These are phyloP conservation scores for Syzygium aromaticum DNA, from an alignment of 345 rosid species.

Conservation along the genomic window DNA sequence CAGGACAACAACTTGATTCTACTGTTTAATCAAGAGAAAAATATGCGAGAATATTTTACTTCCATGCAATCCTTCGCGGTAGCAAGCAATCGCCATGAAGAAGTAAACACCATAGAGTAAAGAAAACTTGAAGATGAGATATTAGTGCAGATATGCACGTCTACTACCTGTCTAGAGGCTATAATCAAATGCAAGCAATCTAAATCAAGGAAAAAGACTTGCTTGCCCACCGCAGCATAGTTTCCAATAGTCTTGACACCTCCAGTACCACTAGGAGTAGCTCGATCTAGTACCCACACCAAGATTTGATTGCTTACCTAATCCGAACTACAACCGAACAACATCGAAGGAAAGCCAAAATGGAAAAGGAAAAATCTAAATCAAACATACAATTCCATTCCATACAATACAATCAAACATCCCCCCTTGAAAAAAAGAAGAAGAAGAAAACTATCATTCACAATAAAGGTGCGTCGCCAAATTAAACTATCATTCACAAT, in stretches of 20 bases:
- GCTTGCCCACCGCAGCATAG: constrained; percentile 66
- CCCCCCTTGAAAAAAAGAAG: too few relatives aligned
- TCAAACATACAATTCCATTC: too few relatives aligned
- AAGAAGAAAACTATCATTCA: too few relatives aligned
- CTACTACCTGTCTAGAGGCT: neutral
- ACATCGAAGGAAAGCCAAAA: too few relatives aligned
- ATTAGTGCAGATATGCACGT: neutral
- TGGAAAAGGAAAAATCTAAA: too few relatives aligned
- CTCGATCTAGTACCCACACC: too few relatives aligned
- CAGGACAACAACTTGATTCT: neutral
- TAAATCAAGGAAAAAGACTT: neutral
- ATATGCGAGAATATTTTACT: neutral
- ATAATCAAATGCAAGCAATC: neutral
- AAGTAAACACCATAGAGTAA: neutral
- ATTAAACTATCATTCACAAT: too few relatives aligned
- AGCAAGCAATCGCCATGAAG: neutral
- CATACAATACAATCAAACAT: too few relatives aligned
- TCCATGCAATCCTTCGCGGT: neutral
- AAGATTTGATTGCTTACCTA: too few relatives aligned
- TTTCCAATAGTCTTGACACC: constrained; percentile 94
- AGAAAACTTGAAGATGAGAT: neutral
- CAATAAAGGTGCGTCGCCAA: too few relatives aligned
- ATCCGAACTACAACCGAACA: too few relatives aligned
- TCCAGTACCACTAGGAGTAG: constrained; percentile 97
- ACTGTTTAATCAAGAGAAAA: neutral